phyloP scores from a whole-genome alignment of 345 rosid genomes.

The Lepidium sativum region DNA sequence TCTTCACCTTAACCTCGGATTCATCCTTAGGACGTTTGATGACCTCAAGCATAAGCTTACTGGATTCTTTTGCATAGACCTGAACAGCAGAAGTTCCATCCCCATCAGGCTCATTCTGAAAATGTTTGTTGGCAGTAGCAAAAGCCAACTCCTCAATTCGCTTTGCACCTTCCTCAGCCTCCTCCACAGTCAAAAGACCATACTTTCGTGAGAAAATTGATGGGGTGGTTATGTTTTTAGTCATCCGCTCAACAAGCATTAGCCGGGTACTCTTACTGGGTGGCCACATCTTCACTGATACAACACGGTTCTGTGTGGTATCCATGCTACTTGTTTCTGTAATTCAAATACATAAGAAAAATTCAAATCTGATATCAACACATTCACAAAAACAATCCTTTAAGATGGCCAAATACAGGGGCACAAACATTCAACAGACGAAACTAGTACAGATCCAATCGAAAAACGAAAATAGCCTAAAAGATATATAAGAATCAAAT shows the following conservation, averaged over 20 bases:
- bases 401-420: background rate
- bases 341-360: background rate
- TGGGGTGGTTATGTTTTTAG: constrained; percentile 62
- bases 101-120: constrained; percentile 78
- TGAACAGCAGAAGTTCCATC: constrained; percentile 92
- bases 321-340: constrained; percentile 50
- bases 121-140: constrained; percentile 50
- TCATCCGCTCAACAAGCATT: constrained; percentile 69
- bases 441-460: background rate
- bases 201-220: constrained; percentile 78
- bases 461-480: background rate
- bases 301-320: constrained; percentile 33
- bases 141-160: constrained; percentile 67
- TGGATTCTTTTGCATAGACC: constrained; percentile 80
- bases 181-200: constrained; percentile 50
- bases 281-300: constrained; percentile 82
- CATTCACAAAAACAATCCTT: background rate
- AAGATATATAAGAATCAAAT: background rate
- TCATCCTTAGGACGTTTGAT: constrained; percentile 50
- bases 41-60: constrained; percentile 71
- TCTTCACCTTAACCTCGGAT: constrained; percentile 25
- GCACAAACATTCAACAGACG: background rate
- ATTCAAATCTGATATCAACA: background rate
- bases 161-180: constrained; percentile 72
- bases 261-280: constrained; percentile 72